Percentiles rank a stretch among this genome's conserved stretches.
These are phyloP conservation scores for Saccharomyces cerevisiae DNA, from an alignment of 805 yeast species.

Conservation along the genomic window DNA sequence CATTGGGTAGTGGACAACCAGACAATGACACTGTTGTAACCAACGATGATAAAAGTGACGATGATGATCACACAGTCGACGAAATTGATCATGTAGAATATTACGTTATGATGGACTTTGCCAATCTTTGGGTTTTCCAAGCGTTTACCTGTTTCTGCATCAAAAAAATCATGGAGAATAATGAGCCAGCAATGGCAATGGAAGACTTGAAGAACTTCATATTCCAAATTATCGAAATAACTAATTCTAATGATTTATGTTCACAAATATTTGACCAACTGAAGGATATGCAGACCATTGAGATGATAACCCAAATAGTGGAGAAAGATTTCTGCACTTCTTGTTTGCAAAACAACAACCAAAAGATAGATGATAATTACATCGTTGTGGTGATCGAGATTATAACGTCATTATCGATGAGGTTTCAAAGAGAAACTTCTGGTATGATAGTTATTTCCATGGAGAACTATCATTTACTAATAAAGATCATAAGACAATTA, in stretches of 20 bases:
- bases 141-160: constrained; percentile 17
- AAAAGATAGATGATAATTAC: constrained; percentile 6
- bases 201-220: constrained; percentile 11
- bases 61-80: constrained; percentile 7
- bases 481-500: constrained; percentile 9
- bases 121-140: constrained; percentile 28
- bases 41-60: constrained; percentile 1
- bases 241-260: constrained; percentile 20
- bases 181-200: not conserved
- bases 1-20: not conserved
- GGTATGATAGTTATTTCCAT: constrained; percentile 8
- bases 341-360: constrained; percentile 5
- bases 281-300: constrained; percentile 7
- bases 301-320: constrained; percentile 13
- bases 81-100: constrained; percentile 6
- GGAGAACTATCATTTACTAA: constrained; percentile 10
- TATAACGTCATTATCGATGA: constrained; percentile 18
- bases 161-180: constrained; percentile 2
- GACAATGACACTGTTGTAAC: too few relatives aligned
- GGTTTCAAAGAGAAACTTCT: constrained; percentile 8
- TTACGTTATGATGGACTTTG: constrained; percentile 20
- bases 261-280: constrained; percentile 23
- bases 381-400: constrained; percentile 18
- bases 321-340: constrained; percentile 22
- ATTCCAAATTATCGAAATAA: constrained; percentile 14